Evolutionary conservation across 192 early-diverging fungal species (phyloP), one percentile per base, ranked within the genome.

Genomic region (Umbelopsis ramanniana): DNA sequence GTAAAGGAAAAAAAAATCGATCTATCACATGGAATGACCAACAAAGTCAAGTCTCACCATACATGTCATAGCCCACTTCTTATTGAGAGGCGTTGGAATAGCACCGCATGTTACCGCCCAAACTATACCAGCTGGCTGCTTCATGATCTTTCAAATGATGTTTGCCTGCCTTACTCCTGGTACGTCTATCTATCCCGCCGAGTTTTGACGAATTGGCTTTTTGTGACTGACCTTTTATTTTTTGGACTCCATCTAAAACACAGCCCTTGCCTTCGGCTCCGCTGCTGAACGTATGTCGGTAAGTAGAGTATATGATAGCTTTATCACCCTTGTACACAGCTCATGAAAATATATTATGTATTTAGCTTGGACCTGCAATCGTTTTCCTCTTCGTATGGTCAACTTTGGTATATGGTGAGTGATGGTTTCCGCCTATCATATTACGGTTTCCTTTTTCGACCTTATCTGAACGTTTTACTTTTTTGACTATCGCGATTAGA

Each of bases 61-160:
- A 43, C 50, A 46, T 22, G 29, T 74, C 53, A 68, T 89, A 54
- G 78, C 79, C 53, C 82, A 89, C 67, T 82, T 86, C 76, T 72
- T 92, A 55, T 84, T 91, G 24, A 84, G 86, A 35, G 80, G 84
- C 29, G 87, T 93, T 69, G 77, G 82, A 38, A 73, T 76, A 60
- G 81, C 82, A 15, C 85, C 88, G 43, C 83, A 85, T 70, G 81
- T 84, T 15, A 85, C 82, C 26, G 84, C 86, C 9, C 87, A 86
- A 9, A 88, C 80, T 5, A 81, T 94, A 26, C 94, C 93, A 0
- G 83, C 79, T 10, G 73, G 83, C 9, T 86, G 88, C 17, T 92
- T 88, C 75, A 84, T 89, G 43, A 76, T 91, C 33, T 93, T 89
- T 78, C 94, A 95, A 79, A 82, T 89, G 69, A 93, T 94, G 92